A percentile compares a stretch with the other conserved stretches of the same genome.
Conservation (phyloP, 148 eudicot genomes). For the Salicornia ramosissima region DNA sequence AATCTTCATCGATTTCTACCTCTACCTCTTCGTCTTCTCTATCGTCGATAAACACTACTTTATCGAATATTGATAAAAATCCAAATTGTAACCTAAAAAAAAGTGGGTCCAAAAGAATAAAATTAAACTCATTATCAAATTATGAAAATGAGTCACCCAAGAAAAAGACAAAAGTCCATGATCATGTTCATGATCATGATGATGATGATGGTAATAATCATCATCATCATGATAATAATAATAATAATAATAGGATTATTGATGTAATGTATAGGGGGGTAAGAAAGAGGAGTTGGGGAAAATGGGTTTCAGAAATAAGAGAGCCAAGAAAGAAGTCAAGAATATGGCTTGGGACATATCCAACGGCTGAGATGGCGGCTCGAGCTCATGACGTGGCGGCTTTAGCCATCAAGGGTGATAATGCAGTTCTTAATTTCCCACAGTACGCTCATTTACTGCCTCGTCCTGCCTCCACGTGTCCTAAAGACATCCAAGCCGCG, state of each 20-base stretch:
- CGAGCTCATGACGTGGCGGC: slow-evolving; percentile 71
- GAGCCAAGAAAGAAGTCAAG: slow-evolving; percentile 67
- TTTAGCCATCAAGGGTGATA: slow-evolving; percentile 54
- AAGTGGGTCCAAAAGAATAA: slow-evolving; percentile 18
- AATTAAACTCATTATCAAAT: slow-evolving; percentile 8
- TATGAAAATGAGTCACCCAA: not conserved
- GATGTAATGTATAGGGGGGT: slow-evolving; percentile 46
- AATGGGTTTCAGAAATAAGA: slow-evolving; percentile 68
- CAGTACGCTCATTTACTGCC: slow-evolving; percentile 41
- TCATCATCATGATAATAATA: not conserved
- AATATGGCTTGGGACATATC: slow-evolving; percentile 64
- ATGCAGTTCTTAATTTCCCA: slow-evolving; percentile 58
- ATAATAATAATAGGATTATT: not conserved
- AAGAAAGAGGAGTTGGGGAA: slow-evolving; percentile 60
- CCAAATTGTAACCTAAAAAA: not conserved
- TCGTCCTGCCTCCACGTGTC: slow-evolving; percentile 47
- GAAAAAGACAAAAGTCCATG: not conserved
- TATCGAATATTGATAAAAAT: not conserved
- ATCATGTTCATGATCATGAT: not conserved
- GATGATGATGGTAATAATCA: not conserved
- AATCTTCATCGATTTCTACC: slow-evolving; percentile 4
- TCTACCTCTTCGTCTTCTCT: slow-evolving; percentile 1
- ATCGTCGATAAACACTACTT: slow-evolving; percentile 5
- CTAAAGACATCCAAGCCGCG: slow-evolving; percentile 59
- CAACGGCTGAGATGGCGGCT: slow-evolving; percentile 75